Base-by-base conservation (phyloP, 306 rosid species). In the Cucumis cinereus region DNA sequence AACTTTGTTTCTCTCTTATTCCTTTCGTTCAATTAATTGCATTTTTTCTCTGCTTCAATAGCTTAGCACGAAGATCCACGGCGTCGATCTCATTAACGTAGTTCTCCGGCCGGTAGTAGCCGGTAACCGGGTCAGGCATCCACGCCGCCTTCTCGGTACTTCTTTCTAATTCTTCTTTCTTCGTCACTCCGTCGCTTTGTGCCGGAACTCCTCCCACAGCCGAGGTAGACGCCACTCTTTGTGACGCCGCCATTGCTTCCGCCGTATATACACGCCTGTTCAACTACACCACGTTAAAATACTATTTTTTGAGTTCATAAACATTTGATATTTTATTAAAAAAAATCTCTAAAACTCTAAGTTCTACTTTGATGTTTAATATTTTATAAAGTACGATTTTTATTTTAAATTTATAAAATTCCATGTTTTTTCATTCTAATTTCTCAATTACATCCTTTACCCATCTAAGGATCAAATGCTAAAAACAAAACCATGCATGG, bases 81-180 rank as follows among this genome's bases (percentile, higher is more conserved):
- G 75, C 91, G 75, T 93, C 98, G 22, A 85, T 79, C 62, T 89
- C 92, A 16, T 78, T 69, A 22, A 19, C 57, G 38, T 72, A 53
- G 28, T 86, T 91, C 82, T 87, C 97, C 0, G 97, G 98, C 14
- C 79, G 86, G 75, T 93, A 93, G 80, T 81, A 84, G 19, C 98
- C 98, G 40, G 98, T 93, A 20, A 86, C 87, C 2, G 98, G 98
- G 40, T 91, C 90, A 0, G 98, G 98, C 4, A 91, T 83, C 98
- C 98, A 93, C 49, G 91, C 81, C 15, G 77, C 92, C 83, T 87
- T 91, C 67, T 79, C 83, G 10, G 78, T 3, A 9, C 77, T 52
- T 4, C 64, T 52, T 5, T 19, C 66, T 0, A 11, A 77, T 10
- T 45, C 67, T 24, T 83, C 96, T 12, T 88, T 91, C 49, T 75